Evolutionary conservation across 257 asterid genomes (phyloP), one percentile per base, ranked within the genome.

Genomic region (Paraleonurus japonicus): DNA sequence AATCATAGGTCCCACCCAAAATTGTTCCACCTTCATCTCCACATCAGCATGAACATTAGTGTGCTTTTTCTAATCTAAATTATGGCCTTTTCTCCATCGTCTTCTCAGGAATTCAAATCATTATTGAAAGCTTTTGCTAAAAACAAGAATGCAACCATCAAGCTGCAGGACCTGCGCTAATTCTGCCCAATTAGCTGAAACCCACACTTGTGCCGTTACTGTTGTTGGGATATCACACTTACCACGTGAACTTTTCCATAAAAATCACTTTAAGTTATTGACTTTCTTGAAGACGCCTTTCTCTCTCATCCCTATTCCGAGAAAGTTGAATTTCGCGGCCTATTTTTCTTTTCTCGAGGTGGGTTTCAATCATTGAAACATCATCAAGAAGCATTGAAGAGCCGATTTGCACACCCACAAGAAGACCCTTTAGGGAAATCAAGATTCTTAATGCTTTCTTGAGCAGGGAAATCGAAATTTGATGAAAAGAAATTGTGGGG

Each of bases 111-210:
- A 45, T 39, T 57, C 20, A 10, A 73, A 23, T 54, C 43, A 65
- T 41, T 54, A 39, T 75, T 72, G 76, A 81, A 57, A 61, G 16
- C 1, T 24, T 37, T 58, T 59, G 72, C 77, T 75, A 19, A 69
- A 64, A 62, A 68, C 77, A 78, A 78, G 62, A 59, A 53, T 47
- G 47, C 70, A 51, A 67, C 7, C 57, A 64, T 35, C 41, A 41
- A 70, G 20, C 48, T 83, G 87, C 91, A 77, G 85, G 81, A 85
- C 64, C 70, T 76, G 80, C 82, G 77, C 82, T 71, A 81, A 63
- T 76, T 78, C 64, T 72, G 41, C 33, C 39, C 15, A 32, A 59
- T 58, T 65, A 16, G 33, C 68, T 68, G 65, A 48, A 78, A 58
- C 55, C 76, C 71, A 73, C 69, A 43, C 30, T 71, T 62, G n/a